A percentile compares a stretch with the other conserved stretches of the same genome.
Conservation (phyloP, 2,329 filamentous ascomycete species). For the Curvularia hawaiiensis region DNA sequence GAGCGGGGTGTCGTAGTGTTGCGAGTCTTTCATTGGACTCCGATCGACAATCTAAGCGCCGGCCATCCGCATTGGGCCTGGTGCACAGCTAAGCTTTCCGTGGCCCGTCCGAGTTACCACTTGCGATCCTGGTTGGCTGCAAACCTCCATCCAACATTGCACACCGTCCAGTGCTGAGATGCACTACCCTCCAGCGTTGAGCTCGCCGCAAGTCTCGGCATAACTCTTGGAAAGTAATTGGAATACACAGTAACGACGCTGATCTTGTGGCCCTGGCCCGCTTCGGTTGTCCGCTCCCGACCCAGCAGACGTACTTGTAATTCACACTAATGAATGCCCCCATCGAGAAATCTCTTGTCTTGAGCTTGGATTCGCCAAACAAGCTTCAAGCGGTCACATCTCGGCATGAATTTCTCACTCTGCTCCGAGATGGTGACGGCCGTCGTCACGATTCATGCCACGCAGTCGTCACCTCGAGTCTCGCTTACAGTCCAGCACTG, state of each 20-base stretch:
- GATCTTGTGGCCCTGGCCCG: slow-evolving; percentile 4
- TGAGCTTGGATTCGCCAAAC: slow-evolving; percentile 12
- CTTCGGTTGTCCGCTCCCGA: not conserved
- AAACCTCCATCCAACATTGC: slow-evolving; percentile 13
- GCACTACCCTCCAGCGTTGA: slow-evolving; percentile 11
- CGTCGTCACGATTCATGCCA: not conserved
- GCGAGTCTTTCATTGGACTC: slow-evolving; percentile 27
- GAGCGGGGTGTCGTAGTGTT: slow-evolving; percentile 30
- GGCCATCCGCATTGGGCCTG: slow-evolving; percentile 21
- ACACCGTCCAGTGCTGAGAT: slow-evolving; percentile 6
- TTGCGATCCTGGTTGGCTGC: slow-evolving; percentile 21
- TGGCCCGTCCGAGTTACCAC: slow-evolving; percentile 14
- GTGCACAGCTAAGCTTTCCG: slow-evolving; percentile 25
- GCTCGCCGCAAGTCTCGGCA: slow-evolving; percentile 14
- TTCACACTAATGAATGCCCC: slow-evolving; percentile 1
- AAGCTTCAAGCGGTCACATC: slow-evolving; percentile 10
- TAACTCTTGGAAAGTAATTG: not conserved
- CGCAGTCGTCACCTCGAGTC: slow-evolving; percentile 8
- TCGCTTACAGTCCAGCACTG: slow-evolving; percentile 6
- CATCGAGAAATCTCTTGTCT: slow-evolving; percentile 4
- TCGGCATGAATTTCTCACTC: slow-evolving; percentile 7
- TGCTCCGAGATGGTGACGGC: not conserved
- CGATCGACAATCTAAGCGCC: slow-evolving; percentile 24
- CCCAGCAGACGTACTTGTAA: not conserved
- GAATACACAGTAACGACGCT: slow-evolving; percentile 3